Evolutionary conservation across 148 eudicot genomes (phyloP), one percentile per base, ranked within the genome.

Genomic region (Fallopia convolvulus): DNA sequence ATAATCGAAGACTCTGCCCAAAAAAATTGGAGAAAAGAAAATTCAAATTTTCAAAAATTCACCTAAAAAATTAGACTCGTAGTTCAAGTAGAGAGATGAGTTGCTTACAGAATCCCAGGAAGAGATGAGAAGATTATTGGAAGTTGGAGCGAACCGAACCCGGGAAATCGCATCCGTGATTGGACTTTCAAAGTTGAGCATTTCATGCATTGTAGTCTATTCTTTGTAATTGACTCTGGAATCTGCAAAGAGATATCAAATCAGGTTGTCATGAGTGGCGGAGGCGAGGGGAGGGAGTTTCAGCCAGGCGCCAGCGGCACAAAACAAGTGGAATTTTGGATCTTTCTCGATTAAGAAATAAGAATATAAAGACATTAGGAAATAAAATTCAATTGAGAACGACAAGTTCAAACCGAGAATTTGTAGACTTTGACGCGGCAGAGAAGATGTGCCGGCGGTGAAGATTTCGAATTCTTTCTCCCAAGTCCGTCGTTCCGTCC

Each of bases 51-150:
- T 7, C 41, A 49, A 8, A 1, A 6, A 42, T 8, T 0, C 13
- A 42, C 6, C 8, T 21, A 23, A 21, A 26, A 36, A 33, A 68
- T 36, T 65, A 32, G 8, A 30, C 14, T 32, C 12, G 10, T 8
- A 32, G 40, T 13, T 68, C 39, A 15, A 15, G 4, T 36, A 36
- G 20, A 39, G 17, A 6, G 13, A 50, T 74, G 10, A 23, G 13
- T 7, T 73, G 76, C 88, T 88, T 36, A 92, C 98, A 74, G 94
- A 87, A 78, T 95, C 97, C 97, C 97, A 95, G 15, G 94, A 89
- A 11, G 99, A 91, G 79, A 95, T 85, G 56, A 95, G 93, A 48
- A 95, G 90, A 75, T 88, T 83, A 86, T 92, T 90, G 50, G 92
- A 89, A 33, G 26, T 47, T 0, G 94, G 93, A 13, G 94, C 92